phyloP scores from a whole-genome alignment of 2,329 filamentous ascomycete species.

The Sporothrix globosa region DNA sequence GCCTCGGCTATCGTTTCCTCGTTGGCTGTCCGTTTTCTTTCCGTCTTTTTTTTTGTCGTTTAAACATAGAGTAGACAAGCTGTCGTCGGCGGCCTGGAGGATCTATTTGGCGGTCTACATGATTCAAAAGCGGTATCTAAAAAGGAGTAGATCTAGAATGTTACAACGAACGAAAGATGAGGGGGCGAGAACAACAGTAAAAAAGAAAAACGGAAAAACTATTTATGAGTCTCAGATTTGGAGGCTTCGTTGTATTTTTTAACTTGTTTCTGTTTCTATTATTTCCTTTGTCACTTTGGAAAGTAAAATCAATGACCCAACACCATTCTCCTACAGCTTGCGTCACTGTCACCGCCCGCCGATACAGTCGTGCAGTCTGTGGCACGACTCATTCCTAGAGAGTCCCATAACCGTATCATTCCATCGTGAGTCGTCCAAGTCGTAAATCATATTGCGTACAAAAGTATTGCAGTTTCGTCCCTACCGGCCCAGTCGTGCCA shows the following conservation, averaged over 20 bases:
- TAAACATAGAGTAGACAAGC: background rate
- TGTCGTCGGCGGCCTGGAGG: slow-evolving; percentile 16
- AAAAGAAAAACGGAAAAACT: background rate
- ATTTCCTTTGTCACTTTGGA: background rate
- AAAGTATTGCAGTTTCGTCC: too few relatives aligned
- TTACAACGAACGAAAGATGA: background rate
- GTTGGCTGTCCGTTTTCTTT: too few relatives aligned
- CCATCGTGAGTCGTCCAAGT: background rate
- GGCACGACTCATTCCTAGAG: background rate
- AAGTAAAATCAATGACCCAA: slow-evolving; percentile 3
- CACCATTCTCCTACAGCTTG: slow-evolving; percentile 11
- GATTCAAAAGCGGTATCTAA: background rate
- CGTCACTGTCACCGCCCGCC: background rate
- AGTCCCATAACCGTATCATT: background rate
- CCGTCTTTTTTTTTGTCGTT: background rate
- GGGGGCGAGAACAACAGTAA: too few relatives aligned
- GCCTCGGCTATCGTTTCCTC: background rate
- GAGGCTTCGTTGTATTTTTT: slow-evolving; percentile 1
- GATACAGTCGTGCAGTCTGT: background rate
- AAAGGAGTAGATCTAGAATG: background rate
- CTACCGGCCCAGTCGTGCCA: slow-evolving; percentile 42
- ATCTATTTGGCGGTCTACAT: slow-evolving; percentile 9
- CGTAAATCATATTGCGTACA: background rate
- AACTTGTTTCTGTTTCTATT: background rate
- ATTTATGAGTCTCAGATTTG: slow-evolving; percentile 25